phyloP scores from a whole-genome alignment of 306 rosid species.

The Myrica gale region DNA sequence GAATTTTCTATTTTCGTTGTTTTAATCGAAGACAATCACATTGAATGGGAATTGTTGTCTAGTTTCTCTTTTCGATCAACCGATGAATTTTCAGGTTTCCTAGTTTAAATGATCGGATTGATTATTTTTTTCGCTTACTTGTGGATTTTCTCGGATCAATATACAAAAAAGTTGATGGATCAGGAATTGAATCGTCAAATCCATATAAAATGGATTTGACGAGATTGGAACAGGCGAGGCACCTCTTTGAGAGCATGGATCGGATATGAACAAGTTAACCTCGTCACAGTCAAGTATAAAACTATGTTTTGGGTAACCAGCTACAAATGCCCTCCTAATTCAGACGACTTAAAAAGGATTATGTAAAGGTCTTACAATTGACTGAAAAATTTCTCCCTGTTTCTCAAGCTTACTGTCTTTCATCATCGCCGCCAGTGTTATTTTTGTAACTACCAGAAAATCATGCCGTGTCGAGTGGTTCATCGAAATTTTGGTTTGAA shows the following conservation, averaged over 20 bases:
- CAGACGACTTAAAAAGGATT: background rate
- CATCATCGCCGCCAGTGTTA: conserved; percentile 4
- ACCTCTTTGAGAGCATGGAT: background rate
- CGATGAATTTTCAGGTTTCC: background rate
- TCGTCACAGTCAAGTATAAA: background rate
- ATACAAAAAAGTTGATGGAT: background rate
- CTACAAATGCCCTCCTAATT: background rate
- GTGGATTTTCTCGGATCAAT: background rate
- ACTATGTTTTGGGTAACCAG: background rate
- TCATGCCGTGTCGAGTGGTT: background rate
- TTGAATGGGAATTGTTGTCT: background rate
- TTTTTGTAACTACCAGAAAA: background rate
- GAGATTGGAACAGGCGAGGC: background rate
- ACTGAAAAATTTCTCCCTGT: background rate
- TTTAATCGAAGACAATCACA: background rate
- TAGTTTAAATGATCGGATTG: background rate
- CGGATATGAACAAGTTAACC: background rate
- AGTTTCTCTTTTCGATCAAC: background rate
- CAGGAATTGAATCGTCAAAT: background rate
- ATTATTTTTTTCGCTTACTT: background rate
- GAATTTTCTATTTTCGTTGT: background rate
- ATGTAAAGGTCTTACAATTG: background rate
- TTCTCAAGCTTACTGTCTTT: background rate
- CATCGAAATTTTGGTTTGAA: conserved; percentile 8
- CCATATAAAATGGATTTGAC: background rate